A percentile compares a stretch with the other conserved stretches of the same genome.
Evolutionary conservation across 176 grass and related monocot genomes (phyloP).

Genomic region (Musa schizocarpa): DNA sequence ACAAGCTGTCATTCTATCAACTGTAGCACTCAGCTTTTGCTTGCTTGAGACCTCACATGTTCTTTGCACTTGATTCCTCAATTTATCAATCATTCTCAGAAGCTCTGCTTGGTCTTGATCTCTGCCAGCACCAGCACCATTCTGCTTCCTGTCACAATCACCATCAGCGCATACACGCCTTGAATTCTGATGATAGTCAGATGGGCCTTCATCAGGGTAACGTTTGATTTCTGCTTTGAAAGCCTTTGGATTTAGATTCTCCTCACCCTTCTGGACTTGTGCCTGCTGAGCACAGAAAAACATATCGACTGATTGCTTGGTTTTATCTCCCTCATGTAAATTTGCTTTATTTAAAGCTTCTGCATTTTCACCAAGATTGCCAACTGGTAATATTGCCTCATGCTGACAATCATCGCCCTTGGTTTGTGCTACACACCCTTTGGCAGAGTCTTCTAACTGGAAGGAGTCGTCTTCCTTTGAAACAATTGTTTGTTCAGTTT

Average conservation of each 20-base stretch:
- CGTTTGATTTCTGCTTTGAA: too few relatives aligned
- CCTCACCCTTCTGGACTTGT: slow-evolving; percentile 1
- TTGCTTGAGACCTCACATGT: slow-evolving; percentile 43
- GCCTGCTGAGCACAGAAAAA: not conserved
- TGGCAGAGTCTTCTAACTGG: slow-evolving; percentile 13
- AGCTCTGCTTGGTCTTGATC: slow-evolving; percentile 68
- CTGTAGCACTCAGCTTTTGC: slow-evolving; percentile 27
- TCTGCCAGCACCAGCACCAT: slow-evolving; percentile 44
- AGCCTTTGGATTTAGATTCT: not conserved
- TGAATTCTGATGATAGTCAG: slow-evolving; percentile 20
- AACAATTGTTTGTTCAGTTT: slow-evolving; percentile 21
- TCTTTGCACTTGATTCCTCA: slow-evolving; percentile 76
- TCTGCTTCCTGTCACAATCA: slow-evolving; percentile 18
- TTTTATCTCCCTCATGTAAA: slow-evolving; percentile 12
- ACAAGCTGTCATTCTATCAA: slow-evolving; percentile 18
- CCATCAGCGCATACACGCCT: slow-evolving; percentile 15
- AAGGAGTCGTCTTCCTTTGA: slow-evolving; percentile 26
- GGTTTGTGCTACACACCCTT: slow-evolving; percentile 26
- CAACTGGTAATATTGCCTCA: slow-evolving; percentile 33
- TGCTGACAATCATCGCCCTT: slow-evolving; percentile 40
- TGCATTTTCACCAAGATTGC: not conserved
- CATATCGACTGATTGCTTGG: slow-evolving; percentile 4
- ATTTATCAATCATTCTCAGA: slow-evolving; percentile 73
- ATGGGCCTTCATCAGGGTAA: slow-evolving; percentile 30
- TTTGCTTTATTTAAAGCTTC: slow-evolving; percentile 2